Evolutionary conservation across 768 basidiomycete genomes (phyloP).

Genomic region (Cyclocybe cylindracea): DNA sequence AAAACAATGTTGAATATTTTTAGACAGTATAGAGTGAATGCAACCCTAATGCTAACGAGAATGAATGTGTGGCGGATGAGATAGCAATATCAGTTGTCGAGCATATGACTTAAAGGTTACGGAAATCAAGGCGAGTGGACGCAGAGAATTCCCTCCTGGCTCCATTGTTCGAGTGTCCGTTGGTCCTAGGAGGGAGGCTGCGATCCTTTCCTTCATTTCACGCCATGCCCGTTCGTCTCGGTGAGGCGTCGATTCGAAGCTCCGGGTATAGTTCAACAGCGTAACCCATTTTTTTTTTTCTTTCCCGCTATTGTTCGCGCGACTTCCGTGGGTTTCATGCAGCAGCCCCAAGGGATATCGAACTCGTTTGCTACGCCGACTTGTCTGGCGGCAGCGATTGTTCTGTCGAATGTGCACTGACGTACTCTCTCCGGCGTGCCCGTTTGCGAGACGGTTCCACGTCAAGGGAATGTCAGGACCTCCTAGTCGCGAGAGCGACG

Average conservation of each 20-base stretch:
- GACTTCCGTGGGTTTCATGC: slow-evolving; percentile 67
- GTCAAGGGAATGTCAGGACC: slow-evolving; percentile 55
- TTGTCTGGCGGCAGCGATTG: slow-evolving; percentile 28
- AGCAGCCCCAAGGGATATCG: slow-evolving; percentile 64
- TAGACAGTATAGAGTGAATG: neutral
- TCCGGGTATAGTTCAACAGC: slow-evolving; percentile 68
- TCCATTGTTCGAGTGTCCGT: slow-evolving; percentile 6
- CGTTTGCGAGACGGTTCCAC: slow-evolving; percentile 59
- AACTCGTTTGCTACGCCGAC: slow-evolving; percentile 33
- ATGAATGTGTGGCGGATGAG: slow-evolving; percentile 10
- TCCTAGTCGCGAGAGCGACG: slow-evolving; percentile 70
- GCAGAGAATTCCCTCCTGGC: slow-evolving; percentile 47
- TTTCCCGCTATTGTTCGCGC: slow-evolving; percentile 80
- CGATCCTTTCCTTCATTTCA: slow-evolving; percentile 8
- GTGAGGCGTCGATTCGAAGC: slow-evolving; percentile 13
- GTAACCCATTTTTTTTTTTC: slow-evolving; percentile 86
- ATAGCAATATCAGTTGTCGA: slow-evolving; percentile 24
- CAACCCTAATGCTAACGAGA: slow-evolving; percentile 12
- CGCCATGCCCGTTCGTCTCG: slow-evolving; percentile 1
- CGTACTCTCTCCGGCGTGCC: slow-evolving; percentile 70
- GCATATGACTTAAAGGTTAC: neutral
- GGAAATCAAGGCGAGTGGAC: slow-evolving; percentile 26
- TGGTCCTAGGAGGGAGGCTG: slow-evolving; percentile 3
- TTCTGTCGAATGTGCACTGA: slow-evolving; percentile 54
- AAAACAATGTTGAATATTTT: neutral